A percentile compares a stretch with the other conserved stretches of the same genome.
Evolutionary conservation across 2,329 filamentous ascomycete genomes (phyloP).

Genomic region (Fusarium domesticum): DNA sequence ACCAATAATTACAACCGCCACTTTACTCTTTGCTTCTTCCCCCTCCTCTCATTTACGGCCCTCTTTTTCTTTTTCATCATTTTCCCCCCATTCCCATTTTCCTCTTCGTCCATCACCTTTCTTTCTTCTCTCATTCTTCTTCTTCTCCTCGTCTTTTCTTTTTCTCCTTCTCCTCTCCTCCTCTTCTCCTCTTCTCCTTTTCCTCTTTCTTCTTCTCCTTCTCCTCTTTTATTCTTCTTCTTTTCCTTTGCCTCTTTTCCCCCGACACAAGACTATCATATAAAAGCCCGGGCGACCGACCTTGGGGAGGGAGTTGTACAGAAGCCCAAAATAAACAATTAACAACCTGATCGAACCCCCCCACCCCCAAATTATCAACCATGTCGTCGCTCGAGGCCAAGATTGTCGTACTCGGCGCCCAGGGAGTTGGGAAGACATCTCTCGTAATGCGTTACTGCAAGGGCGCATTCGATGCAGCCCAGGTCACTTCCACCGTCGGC

Average conservation of each 20-base stretch:
- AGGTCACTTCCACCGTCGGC: slow-evolving; percentile 69
- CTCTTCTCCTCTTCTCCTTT: slow-evolving; percentile 12
- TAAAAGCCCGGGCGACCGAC: neutral
- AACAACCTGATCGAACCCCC: too few species aligned
- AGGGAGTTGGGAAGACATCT: slow-evolving; percentile 77
- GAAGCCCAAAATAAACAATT: too few species aligned
- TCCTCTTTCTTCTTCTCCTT: slow-evolving; percentile 8
- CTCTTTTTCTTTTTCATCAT: slow-evolving; percentile 14
- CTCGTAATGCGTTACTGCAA: slow-evolving; percentile 75
- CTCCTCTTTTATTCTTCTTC: slow-evolving; percentile 9
- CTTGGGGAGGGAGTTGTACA: neutral
- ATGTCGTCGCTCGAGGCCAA: slow-evolving; percentile 72
- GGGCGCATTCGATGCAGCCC: slow-evolving; percentile 64
- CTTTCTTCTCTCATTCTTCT: neutral
- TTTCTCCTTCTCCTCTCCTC: slow-evolving; percentile 4
- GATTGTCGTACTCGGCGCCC: slow-evolving; percentile 75
- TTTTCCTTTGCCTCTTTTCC: slow-evolving; percentile 4
- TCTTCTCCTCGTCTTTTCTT: slow-evolving; percentile 3
- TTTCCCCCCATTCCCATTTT: too few species aligned
- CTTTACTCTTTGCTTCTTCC: too few species aligned
- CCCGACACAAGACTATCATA: too few species aligned
- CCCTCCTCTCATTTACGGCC: too few species aligned
- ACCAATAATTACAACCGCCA: too few species aligned
- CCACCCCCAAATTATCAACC: slow-evolving; percentile 4
- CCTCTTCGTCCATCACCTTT: too few species aligned